Evolutionary conservation across 208 protist genomes (phyloP), one percentile per base, ranked within the genome.

Genomic region (Kentomonas sorsogonicus): DNA sequence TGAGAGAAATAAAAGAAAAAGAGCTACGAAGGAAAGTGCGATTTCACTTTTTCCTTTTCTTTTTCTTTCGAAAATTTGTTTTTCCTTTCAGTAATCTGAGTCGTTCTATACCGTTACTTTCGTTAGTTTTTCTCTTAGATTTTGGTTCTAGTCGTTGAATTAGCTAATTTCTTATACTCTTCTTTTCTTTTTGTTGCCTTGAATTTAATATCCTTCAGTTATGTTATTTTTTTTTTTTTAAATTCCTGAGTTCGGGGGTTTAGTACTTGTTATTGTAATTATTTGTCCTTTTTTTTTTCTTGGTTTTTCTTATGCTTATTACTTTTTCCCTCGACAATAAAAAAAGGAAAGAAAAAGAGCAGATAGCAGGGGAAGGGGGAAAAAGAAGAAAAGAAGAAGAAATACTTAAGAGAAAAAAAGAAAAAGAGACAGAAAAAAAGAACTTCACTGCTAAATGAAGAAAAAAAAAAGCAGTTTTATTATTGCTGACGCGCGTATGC

Each of bases 301-400:
- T n/a, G n/a, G n/a, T n/a, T n/a, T n/a, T n/a, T n/a, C n/a, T n/a
- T n/a, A n/a, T n/a, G n/a, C n/a, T n/a, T n/a, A n/a, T n/a, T n/a
- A n/a, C n/a, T n/a, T n/a, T n/a, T n/a, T n/a, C n/a, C n/a, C n/a
- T n/a, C 29, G n/a, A 59, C 0, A 52, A 55, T 3, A 60, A 59
- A 51, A 30, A 51, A 0, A 70, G 40, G 34, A 50, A 60, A 6
- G 51, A 48, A 61, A 53, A 59, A 34, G 43, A 29, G 27, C 54
- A 22, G n/a, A 3, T 29, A 31, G 27, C 0, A 40, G 34, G 50
- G 0, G 26, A 20, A 10, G 34, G 15, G n/a, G n/a, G n/a, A n/a
- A n/a, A n/a, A n/a, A n/a, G n/a, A n/a, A n/a, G 40, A 54, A 36
- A 66, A 65, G 47, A 57, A 43, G 23, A 64, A 55, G 10, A 43